Percentiles rank a stretch among this genome's conserved stretches.
Conservation (phyloP, 805 yeast genomes). For the Zygotorulaspora florentina region DNA sequence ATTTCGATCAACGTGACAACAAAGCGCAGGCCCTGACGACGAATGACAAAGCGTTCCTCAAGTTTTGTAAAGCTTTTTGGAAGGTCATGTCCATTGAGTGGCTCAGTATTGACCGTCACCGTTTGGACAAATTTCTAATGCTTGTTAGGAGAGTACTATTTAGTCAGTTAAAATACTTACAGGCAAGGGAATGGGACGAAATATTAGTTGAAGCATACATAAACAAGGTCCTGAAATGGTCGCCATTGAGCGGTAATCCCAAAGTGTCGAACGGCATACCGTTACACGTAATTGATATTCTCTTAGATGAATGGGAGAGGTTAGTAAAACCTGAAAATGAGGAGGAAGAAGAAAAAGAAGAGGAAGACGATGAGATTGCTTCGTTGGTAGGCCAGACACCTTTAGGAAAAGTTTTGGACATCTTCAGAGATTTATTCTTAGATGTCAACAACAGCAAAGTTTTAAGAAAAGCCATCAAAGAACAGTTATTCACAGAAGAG, state of each 20-base stretch:
- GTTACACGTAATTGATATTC: conserved; percentile 79
- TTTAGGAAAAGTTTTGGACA: conserved; percentile 49
- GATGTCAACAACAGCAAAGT: conserved; percentile 54
- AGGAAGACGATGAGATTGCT: conserved; percentile 20
- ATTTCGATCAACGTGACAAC: conserved; percentile 33
- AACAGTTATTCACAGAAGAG: conserved; percentile 61
- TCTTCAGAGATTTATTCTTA: conserved; percentile 51
- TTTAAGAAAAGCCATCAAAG: conserved; percentile 57
- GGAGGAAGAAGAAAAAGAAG: conserved; percentile 43
- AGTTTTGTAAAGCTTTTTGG: conserved; percentile 78
- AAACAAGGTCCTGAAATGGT: conserved; percentile 38
- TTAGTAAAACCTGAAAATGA: conserved; percentile 48
- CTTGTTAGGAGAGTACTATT: conserved; percentile 72
- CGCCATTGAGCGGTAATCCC: conserved; percentile 55
- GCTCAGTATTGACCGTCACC: conserved; percentile 73
- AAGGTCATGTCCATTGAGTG: conserved; percentile 72
- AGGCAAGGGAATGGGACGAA: conserved; percentile 51
- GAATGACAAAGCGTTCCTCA: conserved; percentile 38
- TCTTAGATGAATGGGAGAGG: conserved; percentile 76
- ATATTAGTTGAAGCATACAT: conserved; percentile 45
- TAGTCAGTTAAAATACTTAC: conserved; percentile 57
- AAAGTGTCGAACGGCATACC: conserved; percentile 72
- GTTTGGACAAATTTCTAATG: conserved; percentile 82
- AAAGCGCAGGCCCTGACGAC: conserved; percentile 12
- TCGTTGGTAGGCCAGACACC: conserved; percentile 48